Percentiles rank a stretch among this genome's conserved stretches.
These are phyloP conservation scores for Punctularia strigosozonata DNA, from an alignment of 768 basidiomycete species.

Conservation along the genomic window DNA sequence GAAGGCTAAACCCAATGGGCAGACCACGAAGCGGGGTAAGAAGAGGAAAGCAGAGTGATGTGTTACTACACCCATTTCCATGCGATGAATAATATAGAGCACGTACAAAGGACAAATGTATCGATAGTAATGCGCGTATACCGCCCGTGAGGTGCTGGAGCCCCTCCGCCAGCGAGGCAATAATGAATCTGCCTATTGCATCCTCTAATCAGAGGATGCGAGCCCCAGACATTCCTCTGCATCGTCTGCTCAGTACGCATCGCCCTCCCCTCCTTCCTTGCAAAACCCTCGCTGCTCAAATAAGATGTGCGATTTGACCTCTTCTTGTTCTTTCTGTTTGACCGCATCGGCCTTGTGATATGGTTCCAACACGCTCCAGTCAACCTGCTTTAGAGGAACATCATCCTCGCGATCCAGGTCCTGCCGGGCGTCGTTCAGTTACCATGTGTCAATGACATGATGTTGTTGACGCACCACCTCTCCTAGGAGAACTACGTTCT, in stretches of 20 bases:
- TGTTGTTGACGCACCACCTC: constrained; percentile 73
- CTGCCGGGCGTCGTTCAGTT: constrained; percentile 25
- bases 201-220: too few relatives aligned
- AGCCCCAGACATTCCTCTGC: too few relatives aligned
- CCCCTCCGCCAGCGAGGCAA: too few relatives aligned
- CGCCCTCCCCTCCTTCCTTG: constrained; percentile 92
- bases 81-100: too few relatives aligned
- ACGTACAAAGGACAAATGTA: too few relatives aligned
- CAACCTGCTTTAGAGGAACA: constrained; percentile 63
- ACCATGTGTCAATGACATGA: constrained; percentile 2
- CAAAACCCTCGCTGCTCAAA: constrained; percentile 83
- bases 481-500: constrained; percentile 94
- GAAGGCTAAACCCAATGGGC: constrained; percentile 26
- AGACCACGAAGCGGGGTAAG: constrained; percentile 30
- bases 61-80: not conserved
- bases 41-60: constrained; percentile 38
- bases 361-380: constrained; percentile 55
- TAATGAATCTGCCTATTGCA: constrained; percentile 27
- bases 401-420: constrained; percentile 92
- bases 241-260: constrained; percentile 87
- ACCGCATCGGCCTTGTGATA: constrained; percentile 68
- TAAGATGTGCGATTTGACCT: constrained; percentile 70
- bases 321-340: constrained; percentile 69
- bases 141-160: too few relatives aligned
- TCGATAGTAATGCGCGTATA: too few relatives aligned